Evolutionary conservation across 257 asterid genomes (phyloP).

Genomic region (Perilla frutescens): DNA sequence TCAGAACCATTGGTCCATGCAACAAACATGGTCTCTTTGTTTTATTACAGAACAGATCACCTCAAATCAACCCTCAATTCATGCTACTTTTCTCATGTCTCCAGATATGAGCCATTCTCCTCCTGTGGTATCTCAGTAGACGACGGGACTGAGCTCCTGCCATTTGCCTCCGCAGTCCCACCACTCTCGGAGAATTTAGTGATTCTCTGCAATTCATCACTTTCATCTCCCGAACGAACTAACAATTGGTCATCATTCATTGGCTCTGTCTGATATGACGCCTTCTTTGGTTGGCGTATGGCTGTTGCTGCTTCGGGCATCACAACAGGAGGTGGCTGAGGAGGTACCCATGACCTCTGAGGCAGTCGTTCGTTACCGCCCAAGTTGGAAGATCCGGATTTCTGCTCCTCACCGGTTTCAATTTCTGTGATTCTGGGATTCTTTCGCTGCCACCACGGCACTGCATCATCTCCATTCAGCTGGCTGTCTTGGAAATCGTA

Average conservation of each 20-base stretch:
- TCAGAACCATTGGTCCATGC: not conserved
- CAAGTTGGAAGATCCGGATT: slow-evolving; percentile 43
- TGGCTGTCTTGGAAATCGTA: slow-evolving; percentile 49
- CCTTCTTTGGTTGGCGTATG: slow-evolving; percentile 89
- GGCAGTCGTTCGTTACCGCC: slow-evolving; percentile 46
- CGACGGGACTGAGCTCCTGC: slow-evolving; percentile 42
- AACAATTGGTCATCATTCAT: slow-evolving; percentile 66
- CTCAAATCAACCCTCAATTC: not conserved
- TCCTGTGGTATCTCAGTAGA: slow-evolving; percentile 53
- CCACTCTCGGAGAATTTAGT: slow-evolving; percentile 80
- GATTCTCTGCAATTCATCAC: slow-evolving; percentile 74
- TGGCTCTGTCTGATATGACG: slow-evolving; percentile 51
- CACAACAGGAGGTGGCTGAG: slow-evolving; percentile 92
- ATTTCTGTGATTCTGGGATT: slow-evolving; percentile 69
- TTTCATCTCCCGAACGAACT: slow-evolving; percentile 51
- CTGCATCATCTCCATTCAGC: slow-evolving; percentile 53
- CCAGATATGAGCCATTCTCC: slow-evolving; percentile 51
- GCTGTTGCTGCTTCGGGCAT: slow-evolving; percentile 97
- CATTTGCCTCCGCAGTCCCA: slow-evolving; percentile 53
- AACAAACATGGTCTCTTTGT: slow-evolving; percentile 18
- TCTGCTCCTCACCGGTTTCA: slow-evolving; percentile 54
- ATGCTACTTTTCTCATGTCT: slow-evolving; percentile 30
- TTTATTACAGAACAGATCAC: slow-evolving; percentile 15
- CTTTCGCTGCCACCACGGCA: slow-evolving; percentile 68
- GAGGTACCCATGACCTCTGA: slow-evolving; percentile 91